phyloP scores from a whole-genome alignment of 768 basidiomycete genomes.

The Phanerochaete carnosa region DNA sequence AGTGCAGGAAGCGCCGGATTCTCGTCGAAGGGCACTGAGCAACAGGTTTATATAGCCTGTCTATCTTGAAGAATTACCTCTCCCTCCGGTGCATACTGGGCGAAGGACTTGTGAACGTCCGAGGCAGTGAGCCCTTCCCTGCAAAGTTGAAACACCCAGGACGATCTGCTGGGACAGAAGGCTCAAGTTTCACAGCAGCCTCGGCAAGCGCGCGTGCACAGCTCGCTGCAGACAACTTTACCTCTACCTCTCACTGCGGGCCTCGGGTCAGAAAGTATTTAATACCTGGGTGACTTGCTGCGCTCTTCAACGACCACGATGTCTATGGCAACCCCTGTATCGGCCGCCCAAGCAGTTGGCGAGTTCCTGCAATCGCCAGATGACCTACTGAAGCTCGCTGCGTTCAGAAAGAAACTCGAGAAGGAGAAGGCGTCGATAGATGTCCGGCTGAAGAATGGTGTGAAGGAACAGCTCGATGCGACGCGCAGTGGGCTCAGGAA shows the following conservation, averaged over 20 bases:
- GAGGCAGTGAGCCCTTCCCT: no score
- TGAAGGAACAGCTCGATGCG: slow-evolving; percentile 89
- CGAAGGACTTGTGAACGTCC: no score
- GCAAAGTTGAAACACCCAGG: no score
- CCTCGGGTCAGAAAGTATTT: background rate
- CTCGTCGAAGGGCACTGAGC: no score
- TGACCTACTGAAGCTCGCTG: slow-evolving; percentile 83
- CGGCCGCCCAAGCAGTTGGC: slow-evolving; percentile 81
- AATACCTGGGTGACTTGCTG: background rate
- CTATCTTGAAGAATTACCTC: no score
- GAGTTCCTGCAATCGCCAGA: slow-evolving; percentile 93
- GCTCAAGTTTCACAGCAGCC: no score
- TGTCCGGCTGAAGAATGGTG: slow-evolving; percentile 83
- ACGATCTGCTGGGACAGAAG: no score
- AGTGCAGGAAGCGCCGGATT: no score
- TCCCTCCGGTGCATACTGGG: no score
- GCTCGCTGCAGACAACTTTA: background rate
- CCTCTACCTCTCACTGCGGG: background rate
- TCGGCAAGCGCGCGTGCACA: background rate
- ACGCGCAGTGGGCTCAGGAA: slow-evolving; percentile 86
- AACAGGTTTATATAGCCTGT: no score
- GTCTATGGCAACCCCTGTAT: slow-evolving; percentile 38
- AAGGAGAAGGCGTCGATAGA: slow-evolving; percentile 97
- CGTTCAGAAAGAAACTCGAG: slow-evolving; percentile 90
- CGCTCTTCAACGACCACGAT: background rate